phyloP scores from a whole-genome alignment of 352 stramenopile species.

The Saprolegnia parasitica region DNA sequence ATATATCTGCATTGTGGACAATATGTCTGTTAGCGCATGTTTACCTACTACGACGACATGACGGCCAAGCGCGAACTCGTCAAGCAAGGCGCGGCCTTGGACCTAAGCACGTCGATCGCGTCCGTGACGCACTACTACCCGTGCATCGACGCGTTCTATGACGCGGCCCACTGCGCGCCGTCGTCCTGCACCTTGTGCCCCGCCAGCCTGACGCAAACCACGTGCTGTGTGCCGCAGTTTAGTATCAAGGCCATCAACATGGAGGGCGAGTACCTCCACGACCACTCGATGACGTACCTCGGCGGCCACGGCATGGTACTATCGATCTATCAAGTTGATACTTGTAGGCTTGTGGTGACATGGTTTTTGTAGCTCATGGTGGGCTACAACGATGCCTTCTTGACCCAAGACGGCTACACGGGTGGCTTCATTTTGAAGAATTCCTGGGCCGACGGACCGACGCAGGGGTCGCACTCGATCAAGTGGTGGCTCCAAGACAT shows the following conservation, averaged over 20 bases:
- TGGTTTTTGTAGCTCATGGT: constrained; percentile 51
- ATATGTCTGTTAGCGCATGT: constrained; percentile 45
- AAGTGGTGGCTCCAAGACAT: constrained; percentile 82
- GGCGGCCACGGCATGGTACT: constrained; percentile 70
- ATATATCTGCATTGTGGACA: not conserved
- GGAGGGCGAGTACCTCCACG: constrained; percentile 77
- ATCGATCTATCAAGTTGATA: not conserved
- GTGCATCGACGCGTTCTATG: constrained; percentile 57
- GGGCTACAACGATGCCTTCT: constrained; percentile 71
- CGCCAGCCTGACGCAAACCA: constrained; percentile 62
- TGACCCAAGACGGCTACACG: constrained; percentile 68
- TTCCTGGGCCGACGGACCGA: constrained; percentile 57
- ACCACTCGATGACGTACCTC: constrained; percentile 72
- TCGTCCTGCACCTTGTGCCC: constrained; percentile 65
- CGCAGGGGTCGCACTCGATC: constrained; percentile 66
- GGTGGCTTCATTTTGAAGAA: constrained; percentile 75
- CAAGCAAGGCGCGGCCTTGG: constrained; percentile 69
- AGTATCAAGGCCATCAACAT: constrained; percentile 69
- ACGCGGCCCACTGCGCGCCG: constrained; percentile 52
- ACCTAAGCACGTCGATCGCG: constrained; percentile 61
- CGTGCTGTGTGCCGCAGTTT: constrained; percentile 66
- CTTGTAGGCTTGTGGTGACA: not conserved
- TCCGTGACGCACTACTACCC: constrained; percentile 78
- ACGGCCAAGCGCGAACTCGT: constrained; percentile 68
- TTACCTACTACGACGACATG: constrained; percentile 79